Evolutionary conservation across 805 yeast species (phyloP).

Genomic region (Metschnikowia anglica): DNA sequence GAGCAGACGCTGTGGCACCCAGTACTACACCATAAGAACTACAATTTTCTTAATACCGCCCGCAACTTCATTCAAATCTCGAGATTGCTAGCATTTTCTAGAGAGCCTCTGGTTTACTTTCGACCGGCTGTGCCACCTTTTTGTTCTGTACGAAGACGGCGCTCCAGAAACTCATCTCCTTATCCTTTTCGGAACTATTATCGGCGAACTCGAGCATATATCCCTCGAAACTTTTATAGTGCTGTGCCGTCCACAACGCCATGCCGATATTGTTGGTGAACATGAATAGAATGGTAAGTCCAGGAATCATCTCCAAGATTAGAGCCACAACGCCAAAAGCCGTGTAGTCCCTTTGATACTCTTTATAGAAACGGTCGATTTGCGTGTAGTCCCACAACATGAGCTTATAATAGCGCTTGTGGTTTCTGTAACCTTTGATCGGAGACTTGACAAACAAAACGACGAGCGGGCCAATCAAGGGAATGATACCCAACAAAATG

Average conservation of each 20-base stretch:
- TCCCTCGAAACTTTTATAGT: slow-evolving; percentile 21
- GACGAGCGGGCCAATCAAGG: slow-evolving; percentile 58
- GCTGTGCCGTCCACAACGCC: slow-evolving; percentile 60
- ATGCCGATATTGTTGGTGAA: slow-evolving; percentile 62
- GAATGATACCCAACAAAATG: slow-evolving; percentile 47
- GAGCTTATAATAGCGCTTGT: slow-evolving; percentile 55
- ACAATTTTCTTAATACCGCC: too few species aligned
- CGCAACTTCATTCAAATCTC: too few species aligned
- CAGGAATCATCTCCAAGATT: slow-evolving; percentile 53
- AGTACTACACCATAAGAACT: too few species aligned
- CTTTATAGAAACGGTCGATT: slow-evolving; percentile 36
- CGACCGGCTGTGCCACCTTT: not conserved
- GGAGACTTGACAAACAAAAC: slow-evolving; percentile 54
- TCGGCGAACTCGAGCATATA: slow-evolving; percentile 3
- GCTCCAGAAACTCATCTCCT: slow-evolving; percentile 8
- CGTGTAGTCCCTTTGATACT: slow-evolving; percentile 39
- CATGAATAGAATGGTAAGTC: slow-evolving; percentile 51
- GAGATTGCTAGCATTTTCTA: too few species aligned
- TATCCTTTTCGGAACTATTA: not conserved
- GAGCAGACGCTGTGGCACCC: too few species aligned
- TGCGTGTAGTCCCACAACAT: slow-evolving; percentile 50
- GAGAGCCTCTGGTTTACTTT: not conserved
- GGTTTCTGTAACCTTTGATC: slow-evolving; percentile 51
- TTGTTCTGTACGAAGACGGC: not conserved
- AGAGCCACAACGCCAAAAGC: slow-evolving; percentile 55